Base-by-base conservation (phyloP, 495 filamentous ascomycete genomes). In the Apiosordaria backusii region DNA sequence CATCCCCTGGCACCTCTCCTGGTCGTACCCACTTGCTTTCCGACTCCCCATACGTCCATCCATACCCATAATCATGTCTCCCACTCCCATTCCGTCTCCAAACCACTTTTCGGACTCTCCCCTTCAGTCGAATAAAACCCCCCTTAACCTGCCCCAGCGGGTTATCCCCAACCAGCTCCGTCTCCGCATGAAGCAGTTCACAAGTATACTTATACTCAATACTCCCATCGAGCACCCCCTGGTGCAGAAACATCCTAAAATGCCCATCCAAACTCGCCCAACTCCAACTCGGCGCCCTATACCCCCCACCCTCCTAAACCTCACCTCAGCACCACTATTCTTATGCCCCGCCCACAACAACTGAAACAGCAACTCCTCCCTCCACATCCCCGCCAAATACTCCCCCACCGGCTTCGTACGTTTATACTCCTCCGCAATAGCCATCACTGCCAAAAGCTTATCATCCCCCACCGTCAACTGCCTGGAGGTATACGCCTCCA, bases 371-470 rank as follows among this genome's bases (percentile, higher is more conserved):
- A 55, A 7, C 1, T 55, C 22, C 52, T 18, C 52, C 10, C 22
- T 55, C 52, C 52, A 55, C 52, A 55, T 15, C 13, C 52, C 52
- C 4, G 52, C 52, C 52, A 55, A 22, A 22, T 55, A 55, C 10
- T 23, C n/a, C 4, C 22, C 52, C 13, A 55, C 52, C 18, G 40
- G 6, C n/a, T 19, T 55, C 18, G 0, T 55, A 7, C 0, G 1
- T 55, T 23, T 23, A n/a, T 55, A 55, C n/a, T 55, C n/a, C 52
- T 55, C 52, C 22, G 52, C 52, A 55, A 55, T 55, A 19, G 52
- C 52, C 22, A 23, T 23, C 15, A 55, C 52, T 2, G 52, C 52
- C n/a, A 55, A 23, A 7, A 55, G 18, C 52, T 55, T 55, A 22
- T 55, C 52, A 19, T 23, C 52, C 52, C n/a, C n/a, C n/a, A 21